phyloP scores from a whole-genome alignment of 2,329 filamentous ascomycete species.

The Nigrograna mackinnonii region DNA sequence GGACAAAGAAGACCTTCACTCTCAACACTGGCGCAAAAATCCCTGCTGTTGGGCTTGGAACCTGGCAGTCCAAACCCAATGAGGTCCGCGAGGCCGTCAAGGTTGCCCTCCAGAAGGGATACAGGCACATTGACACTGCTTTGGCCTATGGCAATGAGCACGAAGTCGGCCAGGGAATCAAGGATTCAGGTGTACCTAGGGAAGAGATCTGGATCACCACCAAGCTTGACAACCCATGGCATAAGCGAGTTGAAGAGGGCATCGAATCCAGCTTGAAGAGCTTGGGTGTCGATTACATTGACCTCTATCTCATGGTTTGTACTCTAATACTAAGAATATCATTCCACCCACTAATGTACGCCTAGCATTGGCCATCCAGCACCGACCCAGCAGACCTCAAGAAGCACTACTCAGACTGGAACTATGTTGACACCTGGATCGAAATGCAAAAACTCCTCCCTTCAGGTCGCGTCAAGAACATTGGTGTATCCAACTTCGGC shows the following conservation, averaged over 20 bases:
- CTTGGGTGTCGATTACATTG: slow-evolving; percentile 68
- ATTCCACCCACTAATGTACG: not conserved
- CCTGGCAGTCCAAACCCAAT: slow-evolving; percentile 74
- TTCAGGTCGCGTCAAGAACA: slow-evolving; percentile 75
- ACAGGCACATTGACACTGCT: slow-evolving; percentile 77
- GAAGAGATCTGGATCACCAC: slow-evolving; percentile 76
- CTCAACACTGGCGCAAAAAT: slow-evolving; percentile 75
- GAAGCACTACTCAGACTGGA: slow-evolving; percentile 77
- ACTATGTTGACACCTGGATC: slow-evolving; percentile 78
- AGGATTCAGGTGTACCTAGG: slow-evolving; percentile 65
- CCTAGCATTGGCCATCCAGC: slow-evolving; percentile 63
- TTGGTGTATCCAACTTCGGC: slow-evolving; percentile 82
- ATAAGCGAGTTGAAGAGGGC: slow-evolving; percentile 62
- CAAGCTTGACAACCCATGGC: slow-evolving; percentile 82
- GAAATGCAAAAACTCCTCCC: slow-evolving; percentile 71
- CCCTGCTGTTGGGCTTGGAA: slow-evolving; percentile 73
- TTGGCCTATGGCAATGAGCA: slow-evolving; percentile 78
- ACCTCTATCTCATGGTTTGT: slow-evolving; percentile 66
- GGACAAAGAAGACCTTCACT: slow-evolving; percentile 49
- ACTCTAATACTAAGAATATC: not conserved
- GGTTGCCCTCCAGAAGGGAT: slow-evolving; percentile 67
- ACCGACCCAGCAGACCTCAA: slow-evolving; percentile 64
- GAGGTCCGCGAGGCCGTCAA: slow-evolving; percentile 74
- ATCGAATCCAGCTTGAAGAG: slow-evolving; percentile 64
- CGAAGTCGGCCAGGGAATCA: slow-evolving; percentile 74